These are phyloP conservation scores for Penicillium taxi DNA, from an alignment of 495 filamentous ascomycete genomes.

Conservation along the genomic window DNA sequence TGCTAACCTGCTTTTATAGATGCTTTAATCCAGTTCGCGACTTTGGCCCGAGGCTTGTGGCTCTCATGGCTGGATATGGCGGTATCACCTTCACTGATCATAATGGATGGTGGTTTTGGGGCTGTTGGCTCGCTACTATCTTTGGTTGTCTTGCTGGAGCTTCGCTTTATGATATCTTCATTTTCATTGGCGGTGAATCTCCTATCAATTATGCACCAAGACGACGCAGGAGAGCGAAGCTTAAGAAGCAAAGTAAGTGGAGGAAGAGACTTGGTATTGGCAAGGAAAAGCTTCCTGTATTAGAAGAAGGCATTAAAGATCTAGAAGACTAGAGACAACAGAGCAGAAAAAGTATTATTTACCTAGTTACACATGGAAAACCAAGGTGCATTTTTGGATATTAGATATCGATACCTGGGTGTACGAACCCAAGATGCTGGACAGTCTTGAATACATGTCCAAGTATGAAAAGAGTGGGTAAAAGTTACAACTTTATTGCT, in stretches of 20 bases:
- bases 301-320: too few species aligned
- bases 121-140: conserved; percentile 18
- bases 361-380: too few species aligned
- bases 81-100: conserved; percentile 2
- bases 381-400: too few species aligned
- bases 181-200: conserved; percentile 20
- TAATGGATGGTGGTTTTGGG: conserved; percentile 21
- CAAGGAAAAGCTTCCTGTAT: neutral
- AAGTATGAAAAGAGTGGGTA: too few species aligned
- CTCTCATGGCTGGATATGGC: conserved; percentile 19
- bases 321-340: too few species aligned
- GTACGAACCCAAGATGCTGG: neutral
- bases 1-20: conserved; percentile 4
- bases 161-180: conserved; percentile 14
- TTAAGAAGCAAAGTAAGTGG: conserved; percentile 10
- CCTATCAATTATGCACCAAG: conserved; percentile 17
- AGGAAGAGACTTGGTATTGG: conserved; percentile 7
- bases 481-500: conserved; percentile 28
- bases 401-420: too few species aligned
- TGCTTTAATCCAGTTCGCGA: conserved; percentile 18
- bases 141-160: conserved; percentile 12
- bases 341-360: too few species aligned
- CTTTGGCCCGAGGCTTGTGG: conserved; percentile 18
- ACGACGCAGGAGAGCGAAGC: conserved; percentile 9
- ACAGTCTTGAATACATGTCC: neutral